These are phyloP conservation scores for Nannochloropsis gaditana DNA, from an alignment of 108 stramenopile genomes.

Conservation along the genomic window DNA sequence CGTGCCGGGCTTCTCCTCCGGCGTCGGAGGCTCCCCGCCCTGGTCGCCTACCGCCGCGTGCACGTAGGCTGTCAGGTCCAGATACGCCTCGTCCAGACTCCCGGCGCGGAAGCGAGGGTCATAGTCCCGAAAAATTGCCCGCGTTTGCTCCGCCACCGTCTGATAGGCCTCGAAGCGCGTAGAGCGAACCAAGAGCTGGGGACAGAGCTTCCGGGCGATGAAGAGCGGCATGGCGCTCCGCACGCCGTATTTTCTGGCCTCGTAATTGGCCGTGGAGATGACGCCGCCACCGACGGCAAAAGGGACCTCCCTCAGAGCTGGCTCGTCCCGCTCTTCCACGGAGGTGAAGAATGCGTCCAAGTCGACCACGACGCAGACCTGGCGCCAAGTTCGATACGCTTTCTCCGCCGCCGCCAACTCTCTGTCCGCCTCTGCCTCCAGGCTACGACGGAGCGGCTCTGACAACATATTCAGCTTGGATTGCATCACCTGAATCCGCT, in stretches of 20 bases:
- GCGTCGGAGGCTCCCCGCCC: conserved; percentile 22
- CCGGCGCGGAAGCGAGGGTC: conserved; percentile 69
- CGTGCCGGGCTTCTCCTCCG: background rate
- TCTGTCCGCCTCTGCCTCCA: conserved; percentile 1
- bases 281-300: conserved; percentile 82
- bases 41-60: background rate
- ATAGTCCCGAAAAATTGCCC: conserved; percentile 67
- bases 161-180: conserved; percentile 69
- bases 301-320: conserved; percentile 74
- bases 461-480: background rate
- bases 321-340: conserved; percentile 68
- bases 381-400: background rate
- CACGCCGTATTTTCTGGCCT: conserved; percentile 82
- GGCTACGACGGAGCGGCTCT: background rate
- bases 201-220: conserved; percentile 70
- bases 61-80: conserved; percentile 76
- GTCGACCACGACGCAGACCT: conserved; percentile 70
- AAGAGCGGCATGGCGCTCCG: conserved; percentile 96
- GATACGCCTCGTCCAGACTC: conserved; percentile 86
- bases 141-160: conserved; percentile 64
- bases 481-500: background rate
- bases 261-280: conserved; percentile 88
- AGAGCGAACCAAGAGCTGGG: conserved; percentile 59
- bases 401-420: background rate
- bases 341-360: conserved; percentile 90